phyloP scores from a whole-genome alignment of 2,329 filamentous ascomycete genomes.

The Verticillium zaregamsianum region DNA sequence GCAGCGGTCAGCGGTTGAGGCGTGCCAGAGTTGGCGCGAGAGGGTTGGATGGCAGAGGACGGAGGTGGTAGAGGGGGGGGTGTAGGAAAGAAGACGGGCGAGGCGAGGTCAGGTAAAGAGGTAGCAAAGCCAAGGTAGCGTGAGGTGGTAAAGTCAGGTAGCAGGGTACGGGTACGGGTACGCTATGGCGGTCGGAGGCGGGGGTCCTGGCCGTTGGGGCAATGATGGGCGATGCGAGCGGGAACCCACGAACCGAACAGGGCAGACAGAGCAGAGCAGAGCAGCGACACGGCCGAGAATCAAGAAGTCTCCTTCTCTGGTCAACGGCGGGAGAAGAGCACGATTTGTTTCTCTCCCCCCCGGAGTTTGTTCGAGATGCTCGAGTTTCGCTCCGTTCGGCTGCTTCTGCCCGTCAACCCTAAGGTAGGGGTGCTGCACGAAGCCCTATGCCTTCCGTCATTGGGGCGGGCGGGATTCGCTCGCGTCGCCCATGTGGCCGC shows the following conservation, averaged over 20 bases:
- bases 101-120: not conserved
- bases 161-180: not conserved
- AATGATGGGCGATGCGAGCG: not conserved
- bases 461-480: not conserved
- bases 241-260: not conserved
- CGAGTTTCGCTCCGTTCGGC: not conserved
- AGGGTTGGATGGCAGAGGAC: not conserved
- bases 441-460: slow-evolving; percentile 1
- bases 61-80: not conserved
- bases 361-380: not conserved
- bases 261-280: not conserved
- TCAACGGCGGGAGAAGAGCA: not conserved
- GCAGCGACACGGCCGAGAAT: not conserved
- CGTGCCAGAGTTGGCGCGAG: not conserved
- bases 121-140: not conserved
- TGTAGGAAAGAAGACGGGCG: not conserved
- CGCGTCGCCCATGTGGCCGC: slow-evolving; percentile 1
- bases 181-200: not conserved
- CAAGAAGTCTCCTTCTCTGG: not conserved
- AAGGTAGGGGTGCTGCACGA: slow-evolving; percentile 1
- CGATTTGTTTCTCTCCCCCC: not conserved
- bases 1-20: slow-evolving; percentile 8
- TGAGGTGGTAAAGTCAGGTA: not conserved
- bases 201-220: not conserved
- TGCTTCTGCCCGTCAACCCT: slow-evolving; percentile 2